Base-by-base conservation (phyloP, 148 eudicot genomes). In the Bassia scoparia region DNA sequence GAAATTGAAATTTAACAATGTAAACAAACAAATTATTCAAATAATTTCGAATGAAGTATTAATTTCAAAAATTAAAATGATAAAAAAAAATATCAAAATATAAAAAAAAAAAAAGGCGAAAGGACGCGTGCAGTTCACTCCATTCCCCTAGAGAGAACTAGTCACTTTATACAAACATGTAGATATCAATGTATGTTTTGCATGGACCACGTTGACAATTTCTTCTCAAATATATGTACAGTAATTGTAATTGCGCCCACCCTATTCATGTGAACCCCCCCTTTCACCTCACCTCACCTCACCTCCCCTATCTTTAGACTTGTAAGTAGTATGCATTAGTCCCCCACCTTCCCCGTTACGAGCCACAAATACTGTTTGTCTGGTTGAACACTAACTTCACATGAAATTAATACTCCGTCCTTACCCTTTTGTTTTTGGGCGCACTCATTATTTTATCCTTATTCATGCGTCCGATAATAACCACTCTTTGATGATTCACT, bases 201-300 rank as follows among this genome's bases (percentile, higher is more conserved):
- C 52, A 66, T 41, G 69, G 69, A 66, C 69, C 69, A 66, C 69
- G 69, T 66, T 66, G 52, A 66, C 26, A 43, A 41, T 66, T 37
- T 43, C 29, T 13, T 16, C 30, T 65, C 30, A 63, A 65, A 38
- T 3, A 41, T 5, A 6, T 41, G 46, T 41, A 41, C 46, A 41
- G 46, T 41, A 58, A 58, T 16, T 43, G 69, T 66, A 18, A 66
- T 43, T 66, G 69, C 69, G 69, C 53, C 69, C 69, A 43, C 27
- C 69, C 69, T 66, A 66, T 66, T 66, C 69, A 24, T 50, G 69
- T 66, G 69, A 66, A 44, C 53, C 69, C 69, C 69, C 69, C 69
- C 20, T 30, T 27, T 18, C 4, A 18, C 38, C 18, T 16, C 7
- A 2, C 31, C 18, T 13, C 2, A 16, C 18, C 18, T 48, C 6